These are phyloP conservation scores for Acer campestre DNA, from an alignment of 345 rosid species.

Conservation along the genomic window DNA sequence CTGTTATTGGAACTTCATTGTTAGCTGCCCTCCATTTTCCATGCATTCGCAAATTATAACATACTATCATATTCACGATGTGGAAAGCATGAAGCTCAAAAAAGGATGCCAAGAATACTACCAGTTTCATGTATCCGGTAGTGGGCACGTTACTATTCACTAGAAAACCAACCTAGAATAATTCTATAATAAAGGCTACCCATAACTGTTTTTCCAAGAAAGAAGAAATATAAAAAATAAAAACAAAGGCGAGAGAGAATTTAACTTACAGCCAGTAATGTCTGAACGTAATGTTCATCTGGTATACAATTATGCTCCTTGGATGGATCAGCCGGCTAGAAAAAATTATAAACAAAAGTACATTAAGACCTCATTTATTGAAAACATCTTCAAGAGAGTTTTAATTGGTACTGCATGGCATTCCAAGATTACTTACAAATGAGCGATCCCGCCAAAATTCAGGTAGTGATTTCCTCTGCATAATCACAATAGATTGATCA, in stretches of 20 bases:
- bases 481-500: constrained; percentile 15
- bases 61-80: neutral
- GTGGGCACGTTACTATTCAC: neutral
- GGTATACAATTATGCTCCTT: constrained; percentile 97
- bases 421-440: constrained; percentile 54
- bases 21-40: neutral
- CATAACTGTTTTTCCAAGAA: neutral
- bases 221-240: neutral
- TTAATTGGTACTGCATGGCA: neutral
- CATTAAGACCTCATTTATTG: constrained; percentile 5
- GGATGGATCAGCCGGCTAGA: constrained; percentile 74
- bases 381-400: constrained; percentile 8
- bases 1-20: neutral
- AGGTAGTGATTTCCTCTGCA: constrained; percentile 85
- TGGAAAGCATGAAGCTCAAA: neutral
- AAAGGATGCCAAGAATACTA: neutral
- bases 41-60: neutral
- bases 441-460: constrained; percentile 94
- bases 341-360: constrained; percentile 21
- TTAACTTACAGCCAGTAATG: constrained; percentile 79
- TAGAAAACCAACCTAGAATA: neutral
- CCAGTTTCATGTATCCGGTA: neutral
- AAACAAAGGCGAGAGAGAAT: neutral
- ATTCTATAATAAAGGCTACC: neutral
- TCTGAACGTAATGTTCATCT: constrained; percentile 96